These are phyloP conservation scores for Agapanthus africanus DNA, from an alignment of 106 monocot genomes.

Conservation along the genomic window DNA sequence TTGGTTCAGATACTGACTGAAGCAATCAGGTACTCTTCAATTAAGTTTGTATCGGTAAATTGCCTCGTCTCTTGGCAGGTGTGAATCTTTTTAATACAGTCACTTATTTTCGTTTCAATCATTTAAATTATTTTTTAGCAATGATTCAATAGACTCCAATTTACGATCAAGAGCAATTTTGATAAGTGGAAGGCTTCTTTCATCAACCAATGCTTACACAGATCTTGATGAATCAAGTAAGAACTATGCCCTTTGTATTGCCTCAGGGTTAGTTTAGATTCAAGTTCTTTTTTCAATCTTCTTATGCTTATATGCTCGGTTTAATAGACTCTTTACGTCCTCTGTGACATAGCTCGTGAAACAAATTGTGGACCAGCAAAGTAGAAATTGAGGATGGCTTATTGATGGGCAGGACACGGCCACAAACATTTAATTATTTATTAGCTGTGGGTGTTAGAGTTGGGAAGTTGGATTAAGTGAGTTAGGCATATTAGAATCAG, in stretches of 20 bases:
- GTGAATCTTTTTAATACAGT: background rate
- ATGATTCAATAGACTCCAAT: constrained; percentile 47
- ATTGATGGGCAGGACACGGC: too few species aligned
- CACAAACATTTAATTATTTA: background rate
- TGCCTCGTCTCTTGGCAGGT: too few species aligned
- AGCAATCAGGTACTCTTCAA: constrained; percentile 60
- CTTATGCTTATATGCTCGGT: too few species aligned
- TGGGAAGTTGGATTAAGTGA: background rate
- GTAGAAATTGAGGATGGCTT: too few species aligned
- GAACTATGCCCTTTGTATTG: too few species aligned
- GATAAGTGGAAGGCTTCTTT: constrained; percentile 87
- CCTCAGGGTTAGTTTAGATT: too few species aligned
- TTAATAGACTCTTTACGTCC: too few species aligned
- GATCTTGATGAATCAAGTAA: constrained; percentile 63
- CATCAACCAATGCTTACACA: constrained; percentile 43
- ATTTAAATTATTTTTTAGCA: constrained; percentile 29
- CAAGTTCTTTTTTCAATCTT: too few species aligned
- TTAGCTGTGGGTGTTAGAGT: background rate
- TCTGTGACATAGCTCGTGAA: too few species aligned
- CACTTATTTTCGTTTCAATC: background rate
- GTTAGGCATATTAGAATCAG: background rate
- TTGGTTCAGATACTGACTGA: constrained; percentile 75
- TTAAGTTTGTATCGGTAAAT: background rate
- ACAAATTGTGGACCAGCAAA: background rate
- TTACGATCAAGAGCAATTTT: constrained; percentile 73